Percentiles rank a stretch among this genome's conserved stretches.
Conservation (phyloP, 257 asterid genomes). For the Solanum ossicruentum region DNA sequence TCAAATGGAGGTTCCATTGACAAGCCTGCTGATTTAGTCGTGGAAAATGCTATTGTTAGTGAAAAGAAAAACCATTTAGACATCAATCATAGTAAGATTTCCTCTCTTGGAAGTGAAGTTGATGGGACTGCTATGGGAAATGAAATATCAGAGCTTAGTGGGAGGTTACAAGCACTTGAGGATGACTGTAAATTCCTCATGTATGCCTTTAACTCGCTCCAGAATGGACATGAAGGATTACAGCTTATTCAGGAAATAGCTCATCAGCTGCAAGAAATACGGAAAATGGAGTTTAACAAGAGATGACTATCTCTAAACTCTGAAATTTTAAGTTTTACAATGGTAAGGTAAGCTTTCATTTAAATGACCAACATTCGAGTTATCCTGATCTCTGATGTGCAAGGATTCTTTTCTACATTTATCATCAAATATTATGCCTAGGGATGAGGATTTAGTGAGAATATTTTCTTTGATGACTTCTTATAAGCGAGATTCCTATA, state of each 20-base stretch:
- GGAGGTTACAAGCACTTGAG: slow-evolving; percentile 43
- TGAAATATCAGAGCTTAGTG: slow-evolving; percentile 26
- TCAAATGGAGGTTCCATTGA: slow-evolving; percentile 11
- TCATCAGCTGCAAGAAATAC: slow-evolving; percentile 32
- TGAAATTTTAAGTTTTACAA: background rate
- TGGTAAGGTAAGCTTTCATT: slow-evolving; percentile 3
- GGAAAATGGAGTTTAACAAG: slow-evolving; percentile 11
- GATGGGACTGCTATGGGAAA: slow-evolving; percentile 11
- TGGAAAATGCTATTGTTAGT: slow-evolving; percentile 5
- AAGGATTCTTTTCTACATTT: background rate
- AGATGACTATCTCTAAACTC: slow-evolving; percentile 8
- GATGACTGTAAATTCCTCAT: slow-evolving; percentile 25
- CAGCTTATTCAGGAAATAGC: slow-evolving; percentile 38
- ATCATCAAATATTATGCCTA: background rate
- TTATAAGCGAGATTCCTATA: background rate
- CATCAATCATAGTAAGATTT: background rate
- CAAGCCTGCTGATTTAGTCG: slow-evolving; percentile 1
- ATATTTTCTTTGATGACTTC: background rate
- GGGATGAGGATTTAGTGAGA: background rate
- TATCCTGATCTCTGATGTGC: background rate
- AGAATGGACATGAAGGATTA: slow-evolving; percentile 34
- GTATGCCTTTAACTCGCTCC: slow-evolving; percentile 28
- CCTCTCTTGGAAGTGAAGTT: slow-evolving; percentile 6
- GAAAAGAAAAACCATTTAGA: slow-evolving; percentile 4
- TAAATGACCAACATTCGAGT: background rate